Base-by-base conservation (phyloP, 2,329 filamentous ascomycete genomes). In the Colletotrichum lindemuthianum region DNA sequence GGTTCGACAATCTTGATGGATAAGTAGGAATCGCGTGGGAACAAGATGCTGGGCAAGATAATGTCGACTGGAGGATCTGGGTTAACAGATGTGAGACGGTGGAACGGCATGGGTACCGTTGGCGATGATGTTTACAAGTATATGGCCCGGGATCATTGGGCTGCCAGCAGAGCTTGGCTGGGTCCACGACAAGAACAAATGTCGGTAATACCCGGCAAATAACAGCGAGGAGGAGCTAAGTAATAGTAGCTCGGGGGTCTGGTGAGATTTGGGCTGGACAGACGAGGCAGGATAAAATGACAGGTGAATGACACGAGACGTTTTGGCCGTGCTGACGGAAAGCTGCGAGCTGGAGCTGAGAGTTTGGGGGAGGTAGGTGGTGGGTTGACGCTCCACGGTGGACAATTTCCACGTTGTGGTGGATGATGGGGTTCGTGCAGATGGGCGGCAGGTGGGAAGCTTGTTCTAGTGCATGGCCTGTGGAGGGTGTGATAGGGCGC, bases 171-270 rank as follows among this genome's bases (percentile, higher is more conserved):
- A 40, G 43, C 43, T 45, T 24, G 24, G 24, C 5, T 24, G 24
- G 24, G 24, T 24, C 24, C 24, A 24, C 24, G 24, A 4, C 24
- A 24, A 24, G 24, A 4, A 24, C 24, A 24, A 24, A 24, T 24
- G 24, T 24, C 51, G 45, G 58, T 52, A 65, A 65, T 61, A 61
- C 51, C 58, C 47, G 36, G 40, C 36, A 56, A 61, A 56, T 52
- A 24, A 24, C 5, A 24, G 43, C 43, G 10, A 36, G 16, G 13
- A 36, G 45, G 37, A 45, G 24, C 15, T 13, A 50, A 24, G 24
- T 24, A 24, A 24, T 3, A 24, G 24, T 24, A 24, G 24, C 24
- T 4, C 24, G 24, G 4, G 24, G 24, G 5, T 24, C 24, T 24
- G 50, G 16, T 11, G 45, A 51, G 41, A 11, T 3, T 24, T 15